Base-by-base conservation (phyloP, 176 grass and related monocot species). In the Aegilops bicornis region DNA sequence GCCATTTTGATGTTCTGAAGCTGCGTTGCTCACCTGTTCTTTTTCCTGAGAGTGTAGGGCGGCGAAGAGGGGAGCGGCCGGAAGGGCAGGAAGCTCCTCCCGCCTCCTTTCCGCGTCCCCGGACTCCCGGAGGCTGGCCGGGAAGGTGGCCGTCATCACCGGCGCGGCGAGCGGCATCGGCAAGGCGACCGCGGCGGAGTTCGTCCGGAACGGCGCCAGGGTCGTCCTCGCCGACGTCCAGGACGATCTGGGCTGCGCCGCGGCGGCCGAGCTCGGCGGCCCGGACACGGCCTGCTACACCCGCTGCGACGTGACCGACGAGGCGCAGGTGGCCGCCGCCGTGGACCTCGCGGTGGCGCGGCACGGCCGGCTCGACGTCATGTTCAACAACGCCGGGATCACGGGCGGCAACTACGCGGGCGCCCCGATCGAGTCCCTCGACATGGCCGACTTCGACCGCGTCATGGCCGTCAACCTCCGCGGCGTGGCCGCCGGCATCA, bases 401-500 rank as follows among this genome's bases (percentile, higher is more conserved):
- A 20, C 23, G 15, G 73, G 73, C 25, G 25, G 25, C 24, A 30
- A 0, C 73, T 76, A 76, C 73, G 43, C 27, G 73, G 45, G 7
- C 43, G 7, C 14, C 0, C 73, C 45, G 14, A 52, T 76, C 25
- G 73, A 76, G 73, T 20, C 24, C 1, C 1, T 76, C 3, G 43
- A 76, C 73, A 29, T 76, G 73, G 64, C 14, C 10, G 56, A 83
- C 29, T 96, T 88, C 77, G 91, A 96, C 82, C 85, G 59, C 33
- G 89, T 81, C 75, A 88, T 96, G 82, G 91, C 78, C 11, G 60
- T 87, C 10, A 95, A 95, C 81, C 74, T 80, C 50, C 93, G 83
- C 1, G 80, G 89, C 5, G 80, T 83, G 58, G 78, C 89, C 7
- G 92, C 92, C 1, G 89, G 81, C 39, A 87, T 89, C 84, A 94